Evolutionary conservation across 805 yeast species (phyloP).

Genomic region (Ogataea kodamae): DNA sequence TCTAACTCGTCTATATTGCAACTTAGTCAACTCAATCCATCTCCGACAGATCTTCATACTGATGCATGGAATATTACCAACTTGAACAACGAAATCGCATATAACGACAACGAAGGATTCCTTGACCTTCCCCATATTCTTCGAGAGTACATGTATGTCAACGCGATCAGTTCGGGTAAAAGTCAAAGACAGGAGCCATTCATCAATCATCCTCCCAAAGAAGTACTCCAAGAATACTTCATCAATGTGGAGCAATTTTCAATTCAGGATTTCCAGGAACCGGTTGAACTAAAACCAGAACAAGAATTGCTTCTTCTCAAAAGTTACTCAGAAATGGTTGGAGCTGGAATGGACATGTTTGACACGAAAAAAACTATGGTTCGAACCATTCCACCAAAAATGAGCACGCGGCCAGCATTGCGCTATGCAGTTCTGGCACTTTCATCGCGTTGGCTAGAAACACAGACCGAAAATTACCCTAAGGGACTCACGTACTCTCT

Average conservation of each 20-base stretch:
- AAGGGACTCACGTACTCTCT: slow-evolving; percentile 25
- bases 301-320: slow-evolving; percentile 30
- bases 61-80: slow-evolving; percentile 13
- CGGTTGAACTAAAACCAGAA: slow-evolving; percentile 14
- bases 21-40: too few species aligned
- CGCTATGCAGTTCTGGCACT: slow-evolving; percentile 24
- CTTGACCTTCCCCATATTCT: slow-evolving; percentile 33
- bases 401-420: slow-evolving; percentile 17
- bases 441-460: slow-evolving; percentile 21
- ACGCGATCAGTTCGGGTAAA: slow-evolving; percentile 25
- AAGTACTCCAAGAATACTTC: slow-evolving; percentile 21
- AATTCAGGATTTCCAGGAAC: slow-evolving; percentile 12
- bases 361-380: slow-evolving; percentile 19
- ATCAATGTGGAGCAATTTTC: slow-evolving; percentile 21
- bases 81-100: slow-evolving; percentile 8
- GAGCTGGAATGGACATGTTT: slow-evolving; percentile 40
- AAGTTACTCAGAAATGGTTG: slow-evolving; percentile 37
- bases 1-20: too few species aligned
- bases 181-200: slow-evolving; percentile 7
- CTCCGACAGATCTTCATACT: too few species aligned
- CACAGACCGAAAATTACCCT: slow-evolving; percentile 17
- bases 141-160: slow-evolving; percentile 39
- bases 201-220: slow-evolving; percentile 18
- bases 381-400: slow-evolving; percentile 16
- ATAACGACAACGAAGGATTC: slow-evolving; percentile 12